Base-by-base conservation (phyloP, 2,329 filamentous ascomycete species). In the Dichotomopilus funicola region DNA sequence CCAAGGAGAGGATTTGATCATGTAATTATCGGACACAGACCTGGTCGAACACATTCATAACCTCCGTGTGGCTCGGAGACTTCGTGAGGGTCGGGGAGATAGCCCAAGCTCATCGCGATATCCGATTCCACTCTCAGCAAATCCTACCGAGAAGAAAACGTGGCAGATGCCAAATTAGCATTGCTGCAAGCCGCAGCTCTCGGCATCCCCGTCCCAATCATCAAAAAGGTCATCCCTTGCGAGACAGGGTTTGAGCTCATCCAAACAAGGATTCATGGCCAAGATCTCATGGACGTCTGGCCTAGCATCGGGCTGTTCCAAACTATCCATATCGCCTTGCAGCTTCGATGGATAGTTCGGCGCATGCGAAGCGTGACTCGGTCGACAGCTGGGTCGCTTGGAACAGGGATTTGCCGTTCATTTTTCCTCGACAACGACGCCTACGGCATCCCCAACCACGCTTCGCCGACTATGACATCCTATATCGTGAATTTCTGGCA, bases 401-500 rank as follows among this genome's bases (percentile, higher is more conserved):
- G 46, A 10, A 49, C 13, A 6, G 46, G 46, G 9, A 13, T 37
- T 31, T 49, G 46, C 46, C 46, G 34, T 13, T 49, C 35, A 3
- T 49, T 49, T 13, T 49, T 13, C 34, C 19, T 49, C n/a, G 35
- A 49, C n/a, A 38, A 49, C 31, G 46, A 38, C 35, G 7, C 38
- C 3, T 49, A 38, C 12, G 27, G 43, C 10, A 45, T 45, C 9
- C 43, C 43, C 13, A 19, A 11, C 19, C 10, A 45, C 43, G 43
- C 43, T 12, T 45, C 43, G 6, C 43, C 43, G 34, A 31, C 43
- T 6, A 34, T 31, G 11, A 49, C 38, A 11, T 31, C 35, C 13
- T 49, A 34, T 13, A 49, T 49, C 46, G 46, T 49, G n/a, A 49
- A 49, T 5, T 38, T 49, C 46, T 49, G 46, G 46, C 46, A 38